phyloP scores from a whole-genome alignment of 1,139 yeast genomes.

The Scheffersomyces stambukii region DNA sequence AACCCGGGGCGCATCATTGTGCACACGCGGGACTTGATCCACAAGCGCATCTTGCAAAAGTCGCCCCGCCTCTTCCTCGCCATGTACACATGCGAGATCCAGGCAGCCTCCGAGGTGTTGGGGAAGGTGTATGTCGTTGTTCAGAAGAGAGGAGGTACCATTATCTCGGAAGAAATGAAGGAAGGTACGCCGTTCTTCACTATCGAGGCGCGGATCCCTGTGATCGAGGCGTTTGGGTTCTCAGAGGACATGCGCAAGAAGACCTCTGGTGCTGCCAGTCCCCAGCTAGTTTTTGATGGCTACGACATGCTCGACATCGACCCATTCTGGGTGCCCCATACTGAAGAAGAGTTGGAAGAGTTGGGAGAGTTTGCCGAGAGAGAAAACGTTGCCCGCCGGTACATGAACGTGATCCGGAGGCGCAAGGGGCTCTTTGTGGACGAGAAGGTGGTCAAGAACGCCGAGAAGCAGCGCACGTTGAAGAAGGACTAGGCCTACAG shows the following conservation, averaged over 20 bases:
- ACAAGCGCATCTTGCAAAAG: constrained; percentile 66
- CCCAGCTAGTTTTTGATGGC: constrained; percentile 89
- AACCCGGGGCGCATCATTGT: constrained; percentile 64
- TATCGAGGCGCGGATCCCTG: constrained; percentile 82
- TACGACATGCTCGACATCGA: constrained; percentile 83
- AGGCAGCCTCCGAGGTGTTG: constrained; percentile 88
- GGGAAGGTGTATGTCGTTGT: constrained; percentile 96
- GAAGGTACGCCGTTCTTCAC: constrained; percentile 97
- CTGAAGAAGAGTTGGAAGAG: constrained; percentile 93
- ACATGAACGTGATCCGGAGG: constrained; percentile 77
- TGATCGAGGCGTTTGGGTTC: constrained; percentile 94
- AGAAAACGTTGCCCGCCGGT: constrained; percentile 83
- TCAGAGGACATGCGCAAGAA: constrained; percentile 90
- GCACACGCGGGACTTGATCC: constrained; percentile 68
- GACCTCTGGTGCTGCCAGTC: constrained; percentile 96
- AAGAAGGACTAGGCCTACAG: constrained; percentile 59
- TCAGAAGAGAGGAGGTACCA: constrained; percentile 80
- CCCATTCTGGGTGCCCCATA: constrained; percentile 99
- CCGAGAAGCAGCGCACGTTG: constrained; percentile 88
- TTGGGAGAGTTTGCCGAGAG: constrained; percentile 90
- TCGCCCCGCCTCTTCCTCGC: constrained; percentile 90
- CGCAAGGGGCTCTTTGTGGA: constrained; percentile 89
- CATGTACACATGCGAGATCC: constrained; percentile 91
- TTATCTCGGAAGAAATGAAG: constrained; percentile 89
- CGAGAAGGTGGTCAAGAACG: constrained; percentile 84